These are phyloP conservation scores for Filobasidium wieringae DNA, from an alignment of 768 basidiomycete species.

Conservation along the genomic window DNA sequence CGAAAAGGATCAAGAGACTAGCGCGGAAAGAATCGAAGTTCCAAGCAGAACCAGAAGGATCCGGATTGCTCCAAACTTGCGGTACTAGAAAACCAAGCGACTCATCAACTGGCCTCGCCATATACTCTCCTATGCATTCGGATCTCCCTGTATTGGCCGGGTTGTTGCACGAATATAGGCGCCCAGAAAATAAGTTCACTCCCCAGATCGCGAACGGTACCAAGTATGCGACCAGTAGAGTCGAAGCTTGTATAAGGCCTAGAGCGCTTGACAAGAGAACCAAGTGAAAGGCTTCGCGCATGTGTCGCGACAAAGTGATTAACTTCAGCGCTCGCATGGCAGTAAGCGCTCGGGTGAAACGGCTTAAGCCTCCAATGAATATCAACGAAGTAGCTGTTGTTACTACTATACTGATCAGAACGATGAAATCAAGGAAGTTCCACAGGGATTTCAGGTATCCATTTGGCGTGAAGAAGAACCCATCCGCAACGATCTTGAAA, in stretches of 20 bases:
- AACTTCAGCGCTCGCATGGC: conserved; percentile 76
- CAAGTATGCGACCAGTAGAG: conserved; percentile 63
- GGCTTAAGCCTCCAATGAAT: conserved; percentile 64
- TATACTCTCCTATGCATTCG: conserved; percentile 65
- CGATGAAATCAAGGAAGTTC: conserved; percentile 80
- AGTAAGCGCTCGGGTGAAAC: conserved; percentile 73
- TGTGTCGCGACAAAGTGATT: conserved; percentile 75
- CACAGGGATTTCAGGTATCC: conserved; percentile 83
- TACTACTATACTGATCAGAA: conserved; percentile 63
- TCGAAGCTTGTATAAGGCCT: conserved; percentile 76
- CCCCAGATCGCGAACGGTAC: conserved; percentile 40
- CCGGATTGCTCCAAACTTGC: conserved; percentile 78
- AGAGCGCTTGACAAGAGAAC: conserved; percentile 73
- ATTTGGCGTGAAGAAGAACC: conserved; percentile 57
- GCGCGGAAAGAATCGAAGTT: conserved; percentile 77
- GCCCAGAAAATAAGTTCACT: conserved; percentile 77
- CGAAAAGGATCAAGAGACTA: conserved; percentile 81
- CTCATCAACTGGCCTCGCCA: conserved; percentile 47
- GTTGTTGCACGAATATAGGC: conserved; percentile 78
- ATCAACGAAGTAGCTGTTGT: conserved; percentile 62
- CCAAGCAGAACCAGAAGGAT: conserved; percentile 56
- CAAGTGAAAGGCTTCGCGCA: conserved; percentile 71
- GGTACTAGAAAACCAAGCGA: conserved; percentile 57
- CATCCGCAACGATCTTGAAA: conserved; percentile 86
- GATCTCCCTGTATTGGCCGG: conserved; percentile 45